Conservation (phyloP, 2,329 filamentous ascomycete genomes). For the Grosmannia huntii region DNA sequence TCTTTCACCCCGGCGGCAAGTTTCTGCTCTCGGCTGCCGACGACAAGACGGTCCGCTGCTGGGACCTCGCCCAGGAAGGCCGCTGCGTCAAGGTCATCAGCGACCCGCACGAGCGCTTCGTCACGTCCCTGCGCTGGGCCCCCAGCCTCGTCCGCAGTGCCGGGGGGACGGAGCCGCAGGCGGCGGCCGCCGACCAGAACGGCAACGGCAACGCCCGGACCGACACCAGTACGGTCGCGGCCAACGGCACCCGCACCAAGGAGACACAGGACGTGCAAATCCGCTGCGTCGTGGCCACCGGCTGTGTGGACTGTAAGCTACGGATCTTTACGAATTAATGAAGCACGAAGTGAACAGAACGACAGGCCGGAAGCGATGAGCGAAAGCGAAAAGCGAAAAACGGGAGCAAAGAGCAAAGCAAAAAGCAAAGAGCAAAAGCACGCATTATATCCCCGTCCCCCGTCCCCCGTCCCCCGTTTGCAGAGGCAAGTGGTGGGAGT, state of each 20-base stretch:
- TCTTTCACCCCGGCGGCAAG: conserved; percentile 86
- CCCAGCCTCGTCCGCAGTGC: conserved; percentile 27
- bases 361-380: not conserved
- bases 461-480: too few species aligned
- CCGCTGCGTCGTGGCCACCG: conserved; percentile 75
- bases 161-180: not conserved
- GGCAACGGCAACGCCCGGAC: conserved; percentile 25
- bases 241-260: conserved; percentile 18
- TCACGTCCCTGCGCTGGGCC: conserved; percentile 80
- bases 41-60: conserved; percentile 86
- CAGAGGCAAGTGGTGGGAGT: too few species aligned
- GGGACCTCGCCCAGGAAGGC: conserved; percentile 83
- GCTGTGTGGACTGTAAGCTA: conserved; percentile 69
- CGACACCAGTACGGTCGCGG: not conserved
- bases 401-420: not conserved
- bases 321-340: conserved; percentile 56
- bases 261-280: conserved; percentile 46
- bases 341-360: not conserved
- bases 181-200: not conserved
- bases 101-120: conserved; percentile 71
- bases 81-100: conserved; percentile 74
- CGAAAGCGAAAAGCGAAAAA: not conserved
- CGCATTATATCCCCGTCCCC: not conserved
- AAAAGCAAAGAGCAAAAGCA: not conserved
- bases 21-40: conserved; percentile 78